Conservation (phyloP, 2,329 filamentous ascomycete species). For the Colletotrichum sp. region DNA sequence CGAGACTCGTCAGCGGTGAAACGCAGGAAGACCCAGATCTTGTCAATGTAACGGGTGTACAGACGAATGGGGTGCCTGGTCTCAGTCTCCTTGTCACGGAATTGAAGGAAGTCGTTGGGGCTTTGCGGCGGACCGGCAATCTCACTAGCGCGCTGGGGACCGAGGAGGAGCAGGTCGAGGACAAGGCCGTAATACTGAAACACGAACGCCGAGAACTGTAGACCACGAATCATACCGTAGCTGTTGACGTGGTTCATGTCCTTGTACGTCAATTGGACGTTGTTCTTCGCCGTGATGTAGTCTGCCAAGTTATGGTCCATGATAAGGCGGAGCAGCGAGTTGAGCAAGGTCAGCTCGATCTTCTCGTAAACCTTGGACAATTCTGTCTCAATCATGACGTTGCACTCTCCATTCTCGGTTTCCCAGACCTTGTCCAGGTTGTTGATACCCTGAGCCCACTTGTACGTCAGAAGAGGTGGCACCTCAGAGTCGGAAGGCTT, state of each 20-base stretch:
- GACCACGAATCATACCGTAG: conserved; percentile 96
- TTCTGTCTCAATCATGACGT: conserved; percentile 98
- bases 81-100: conserved; percentile 91
- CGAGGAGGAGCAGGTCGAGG: conserved; percentile 88
- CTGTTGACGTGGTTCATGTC: conserved; percentile 99
- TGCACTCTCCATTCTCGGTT: conserved; percentile 91
- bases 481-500: conserved; percentile 99
- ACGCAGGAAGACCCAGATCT: conserved; percentile 96
- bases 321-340: conserved; percentile 89
- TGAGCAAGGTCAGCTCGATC: conserved; percentile 94
- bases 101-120: conserved; percentile 97
- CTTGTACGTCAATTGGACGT: conserved; percentile 98
- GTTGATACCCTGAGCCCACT: conserved; percentile 99
- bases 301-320: conserved; percentile 99
- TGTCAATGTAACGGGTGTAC: conserved; percentile 98
- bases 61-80: conserved; percentile 92
- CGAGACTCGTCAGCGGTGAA: conserved; percentile 94
- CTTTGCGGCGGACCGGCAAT: conserved; percentile 93
- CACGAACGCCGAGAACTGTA: conserved; percentile 98
- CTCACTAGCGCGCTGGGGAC: conserved; percentile 94
- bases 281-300: conserved; percentile 99
- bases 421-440: conserved; percentile 97
- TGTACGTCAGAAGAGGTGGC: conserved; percentile 91
- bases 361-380: conserved; percentile 99
- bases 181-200: conserved; percentile 99